Evolutionary conservation across 2,329 filamentous ascomycete species (phyloP).

Genomic region (Epichloe gansuensis): DNA sequence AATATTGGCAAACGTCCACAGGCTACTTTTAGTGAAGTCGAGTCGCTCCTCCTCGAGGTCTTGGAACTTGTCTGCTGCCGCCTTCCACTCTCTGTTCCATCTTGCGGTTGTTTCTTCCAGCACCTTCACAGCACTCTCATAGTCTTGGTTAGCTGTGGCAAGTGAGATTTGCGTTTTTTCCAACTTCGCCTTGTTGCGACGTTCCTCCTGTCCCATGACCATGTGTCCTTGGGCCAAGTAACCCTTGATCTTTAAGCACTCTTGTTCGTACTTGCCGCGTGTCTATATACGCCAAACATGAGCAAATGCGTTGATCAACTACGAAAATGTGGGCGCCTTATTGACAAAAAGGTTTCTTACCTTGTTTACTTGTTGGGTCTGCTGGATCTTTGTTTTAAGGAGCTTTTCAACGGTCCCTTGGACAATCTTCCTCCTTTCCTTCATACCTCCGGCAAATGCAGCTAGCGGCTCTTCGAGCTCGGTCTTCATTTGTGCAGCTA

Average conservation of each 20-base stretch:
- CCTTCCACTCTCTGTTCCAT: constrained; percentile 98
- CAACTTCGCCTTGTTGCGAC: constrained; percentile 96
- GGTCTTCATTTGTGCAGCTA: constrained; percentile 87
- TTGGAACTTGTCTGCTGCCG: constrained; percentile 96
- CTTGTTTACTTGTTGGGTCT: constrained; percentile 87
- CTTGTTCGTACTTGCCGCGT: constrained; percentile 89
- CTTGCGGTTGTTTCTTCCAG: constrained; percentile 88
- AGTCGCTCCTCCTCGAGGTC: constrained; percentile 94
- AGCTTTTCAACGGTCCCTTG: constrained; percentile 90
- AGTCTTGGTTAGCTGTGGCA: constrained; percentile 80
- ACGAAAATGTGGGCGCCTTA: neutral
- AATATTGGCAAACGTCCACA: constrained; percentile 97
- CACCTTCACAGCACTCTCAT: constrained; percentile 83
- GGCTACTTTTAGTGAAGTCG: constrained; percentile 92
- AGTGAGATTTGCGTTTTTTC: constrained; percentile 98
- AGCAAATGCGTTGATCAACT: neutral
- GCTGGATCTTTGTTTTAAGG: constrained; percentile 82
- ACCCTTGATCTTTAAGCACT: constrained; percentile 95
- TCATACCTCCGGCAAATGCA: constrained; percentile 88
- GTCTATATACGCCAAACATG: constrained; percentile 37
- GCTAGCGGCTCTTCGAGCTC: constrained; percentile 88
- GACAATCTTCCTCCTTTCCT: constrained; percentile 92
- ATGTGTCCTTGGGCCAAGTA: constrained; percentile 98
- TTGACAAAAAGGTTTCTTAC: constrained; percentile 27
- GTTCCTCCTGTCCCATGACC: constrained; percentile 99